Base-by-base conservation (phyloP, 2,329 filamentous ascomycete species). In the Colletotrichum brevisporum region DNA sequence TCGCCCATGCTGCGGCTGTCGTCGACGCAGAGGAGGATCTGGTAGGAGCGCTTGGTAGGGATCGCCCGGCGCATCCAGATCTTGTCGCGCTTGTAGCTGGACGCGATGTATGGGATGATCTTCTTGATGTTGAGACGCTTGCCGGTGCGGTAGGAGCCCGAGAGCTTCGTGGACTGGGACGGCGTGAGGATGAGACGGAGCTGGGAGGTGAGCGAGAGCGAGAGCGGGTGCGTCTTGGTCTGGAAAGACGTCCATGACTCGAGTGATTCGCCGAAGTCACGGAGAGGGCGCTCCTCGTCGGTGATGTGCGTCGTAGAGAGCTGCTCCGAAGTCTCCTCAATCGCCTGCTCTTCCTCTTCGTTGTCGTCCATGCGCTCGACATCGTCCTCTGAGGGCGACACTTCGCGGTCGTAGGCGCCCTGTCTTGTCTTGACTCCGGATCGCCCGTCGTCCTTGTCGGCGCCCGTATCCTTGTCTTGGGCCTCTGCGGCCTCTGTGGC, bases 111-210 rank as follows among this genome's bases (percentile, higher is more conserved):
- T 0, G 97, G 96, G 76, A 99, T 99, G 82, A 99, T 99, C 74
- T 95, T 94, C 82, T 98, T 98, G 85, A 99, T 97, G 82, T 98
- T 99, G 75, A 99, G 93, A 0, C 96, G 92, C 80, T 99, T 99
- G 71, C 96, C 96, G 0, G 96, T 99, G 74, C 96, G 93, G 88
- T 97, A 98, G 74, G 97, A 94, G 51, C 96, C 96, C 2, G 95
- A 95, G 71, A 99, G 92, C 77, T 98, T 99, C 45, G 96, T 98
- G 1, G 95, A 95, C 61, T 97, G 91, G 0, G 95, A 98, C 0
- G 97, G 96, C 0, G 94, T 94, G 47, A 99, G 91, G 75, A 99
- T 98, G 15, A 99, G 90, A 27, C 96, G 94, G 18, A 99, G 91
- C 77, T 98, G 96, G 72, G 97, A 96, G 1, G 95, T 97, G 15